Percentiles rank a stretch among this genome's conserved stretches.
Evolutionary conservation across 2,329 filamentous ascomycete genomes (phyloP).

Genomic region (Paracoccidioides lutzii): DNA sequence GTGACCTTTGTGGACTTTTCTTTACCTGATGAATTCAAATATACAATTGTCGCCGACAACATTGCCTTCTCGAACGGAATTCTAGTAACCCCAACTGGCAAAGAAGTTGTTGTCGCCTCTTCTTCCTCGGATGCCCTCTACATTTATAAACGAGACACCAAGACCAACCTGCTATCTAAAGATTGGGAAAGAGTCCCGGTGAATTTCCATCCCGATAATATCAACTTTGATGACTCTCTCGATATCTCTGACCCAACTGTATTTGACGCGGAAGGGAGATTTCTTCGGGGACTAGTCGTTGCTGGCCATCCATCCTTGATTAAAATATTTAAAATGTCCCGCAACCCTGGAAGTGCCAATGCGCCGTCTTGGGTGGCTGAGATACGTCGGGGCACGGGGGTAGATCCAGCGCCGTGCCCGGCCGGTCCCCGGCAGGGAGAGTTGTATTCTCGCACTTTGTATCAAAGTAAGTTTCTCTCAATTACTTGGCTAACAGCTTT

Average conservation of each 20-base stretch:
- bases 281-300: constrained; percentile 10
- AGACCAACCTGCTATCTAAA: constrained; percentile 9
- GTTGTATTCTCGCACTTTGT: constrained; percentile 9
- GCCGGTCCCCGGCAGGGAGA: constrained; percentile 6
- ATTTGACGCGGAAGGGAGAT: constrained; percentile 9
- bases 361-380: constrained; percentile 12
- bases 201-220: constrained; percentile 10
- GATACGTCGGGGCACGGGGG: constrained; percentile 9
- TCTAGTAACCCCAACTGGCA: constrained; percentile 10
- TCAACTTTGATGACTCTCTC: constrained; percentile 11
- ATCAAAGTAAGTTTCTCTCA: constrained; percentile 7
- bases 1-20: constrained; percentile 11
- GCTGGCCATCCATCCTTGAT: constrained; percentile 8
- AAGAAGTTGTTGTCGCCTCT: constrained; percentile 11
- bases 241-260: constrained; percentile 8
- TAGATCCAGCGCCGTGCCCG: constrained; percentile 10
- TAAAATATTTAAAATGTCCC: constrained; percentile 8
- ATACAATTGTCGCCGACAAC: constrained; percentile 6
- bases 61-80: constrained; percentile 12
- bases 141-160: constrained; percentile 10
- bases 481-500: neutral
- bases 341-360: constrained; percentile 7
- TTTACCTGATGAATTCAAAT: constrained; percentile 3
- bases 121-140: constrained; percentile 5
- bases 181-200: constrained; percentile 6